Evolutionary conservation across 176 grass and related monocot genomes (phyloP), one percentile per base, ranked within the genome.

Genomic region (Elymus sibiricus): DNA sequence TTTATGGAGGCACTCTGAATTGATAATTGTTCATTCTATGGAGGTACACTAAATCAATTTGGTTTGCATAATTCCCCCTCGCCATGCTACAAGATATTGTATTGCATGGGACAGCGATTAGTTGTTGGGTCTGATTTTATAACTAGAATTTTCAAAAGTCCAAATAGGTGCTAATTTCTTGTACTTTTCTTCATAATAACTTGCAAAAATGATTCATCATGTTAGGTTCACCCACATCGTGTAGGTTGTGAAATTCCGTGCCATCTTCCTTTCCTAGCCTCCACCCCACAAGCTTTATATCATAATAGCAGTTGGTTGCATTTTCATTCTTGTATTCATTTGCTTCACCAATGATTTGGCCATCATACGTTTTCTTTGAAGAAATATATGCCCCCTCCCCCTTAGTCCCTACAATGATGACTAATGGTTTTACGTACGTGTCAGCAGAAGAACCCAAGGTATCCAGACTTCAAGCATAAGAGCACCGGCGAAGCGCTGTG

Each of bases 401-500:
- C 31, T 53, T 34, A 31, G 25, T 61, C 5, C 40, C 37, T 39
- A 64, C 53, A 53, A 17, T 37, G 53, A 74, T 73, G 35, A 38
- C 38, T 83, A 46, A 78, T 11, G 17, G 2, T 14, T 53, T 84
- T 51, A 51, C 47, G 10, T 79, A 79, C 6, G 49, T 79, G 27
- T 89, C 22, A 76, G 55, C 88, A 95, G 94, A 95, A 84, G 87
- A 95, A 84, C 78, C 94, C 83, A 0, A 95, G 71, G 81, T 82
- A 87, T 34, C 93, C 93, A 47, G 93, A 95, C 77, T 95, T 95
- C 12, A 93, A 93, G 86, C 86, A 95, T 43, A 93, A 95, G 86
- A 19, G 84, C 86, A 95, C 88, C 43, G 91, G 90, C 26, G 94
- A 95, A 87, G 91, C 89, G 10, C 38, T 95, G 35, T 95, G 94